Base-by-base conservation (phyloP, 1,284 basidiomycete genomes). In the Ceratobasidium sp. region DNA sequence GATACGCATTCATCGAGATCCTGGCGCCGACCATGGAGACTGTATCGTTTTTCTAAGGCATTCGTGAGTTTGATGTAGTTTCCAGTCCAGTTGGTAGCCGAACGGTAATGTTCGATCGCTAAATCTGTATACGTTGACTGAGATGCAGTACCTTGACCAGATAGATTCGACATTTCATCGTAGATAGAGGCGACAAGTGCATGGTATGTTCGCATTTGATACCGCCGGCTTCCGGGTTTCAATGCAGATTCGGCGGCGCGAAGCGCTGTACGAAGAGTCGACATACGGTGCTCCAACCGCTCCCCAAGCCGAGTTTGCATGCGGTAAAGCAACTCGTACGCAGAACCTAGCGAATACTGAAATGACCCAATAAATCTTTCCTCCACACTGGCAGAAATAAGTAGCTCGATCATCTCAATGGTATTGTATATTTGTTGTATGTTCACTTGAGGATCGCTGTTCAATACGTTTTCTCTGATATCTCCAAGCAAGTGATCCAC, bases 21-120 rank as follows among this genome's bases (percentile, higher is more conserved):
- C 34, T 43, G 32, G 8, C n/a, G 61, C 21, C 46, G 28, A 8
- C 34, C 48, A 21, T 32, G 32, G n/a, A 50, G 4, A 32, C n/a
- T 23, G 48, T 64, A 64, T 30, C 61, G 45, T 18, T 50, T 45
- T 30, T 64, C 61, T 32, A 64, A 46, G n/a, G 61, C 61, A n/a
- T 50, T 64, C 23, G 45, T 50, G 16, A 46, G 10, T 18, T 32
- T 39, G 26, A 45, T 50, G 26, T 26, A 53, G 52, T 53, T 32
- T 32, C 26, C 28, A 18, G 39, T 41, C 6, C 34, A 32, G 5
- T 34, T 41, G 18, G 23, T 21, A 16, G 71, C 71, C 28, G 14
- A 14, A n/a, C 59, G 60, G 16, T 50, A 34, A 46, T 52, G 39
- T 14, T 52, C 48, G 41, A 72, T 53, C 23, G 58, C 32, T 32